Base-by-base conservation (phyloP, 345 rosid genomes). In the Eucalyptus camaldulensis region DNA sequence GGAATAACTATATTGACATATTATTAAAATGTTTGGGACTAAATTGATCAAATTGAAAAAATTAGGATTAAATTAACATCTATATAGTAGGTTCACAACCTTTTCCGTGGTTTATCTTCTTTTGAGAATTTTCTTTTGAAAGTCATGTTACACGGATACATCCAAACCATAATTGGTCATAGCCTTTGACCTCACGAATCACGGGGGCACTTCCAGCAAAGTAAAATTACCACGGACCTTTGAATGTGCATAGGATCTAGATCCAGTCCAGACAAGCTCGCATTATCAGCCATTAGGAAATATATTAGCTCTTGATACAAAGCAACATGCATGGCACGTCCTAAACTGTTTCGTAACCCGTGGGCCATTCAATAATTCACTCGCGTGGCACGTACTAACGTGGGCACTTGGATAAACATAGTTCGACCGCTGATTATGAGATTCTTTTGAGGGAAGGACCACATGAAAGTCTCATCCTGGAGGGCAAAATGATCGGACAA, bases 61-160 rank as follows among this genome's bases (percentile, higher is more conserved):
- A 12, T n/a, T 65, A n/a, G 0, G 0, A 65, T 65, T 65, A 5
- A 65, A 13, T n/a, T 65, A 31, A 0, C 1, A n/a, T 65, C 0
- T 0, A 15, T 4, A 0, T 0, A 29, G 17, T 13, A 29, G 0
- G 7, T 60, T 29, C 33, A n/a, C 8, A 29, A 14, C 37, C 0
- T n/a, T 7, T 13, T n/a, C 1, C 1, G 0, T 8, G 0, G 14
- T n/a, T n/a, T 14, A n/a, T n/a, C 19, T 19, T 62, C 13, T 15
- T 29, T 13, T 25, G 31, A 0, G 1, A n/a, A 13, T 0, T 65
- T n/a, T 29, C 3, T n/a, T 16, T 65, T 14, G 6, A n/a, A 65
- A 65, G 11, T n/a, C 40, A 65, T n/a, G 37, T 15, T 65, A 15
- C 21, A 8, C 6, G 10, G 21, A 2, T 65, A 14, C 21, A n/a